Base-by-base conservation (phyloP, 345 rosid genomes). In the Dipteronia dyeriana region DNA sequence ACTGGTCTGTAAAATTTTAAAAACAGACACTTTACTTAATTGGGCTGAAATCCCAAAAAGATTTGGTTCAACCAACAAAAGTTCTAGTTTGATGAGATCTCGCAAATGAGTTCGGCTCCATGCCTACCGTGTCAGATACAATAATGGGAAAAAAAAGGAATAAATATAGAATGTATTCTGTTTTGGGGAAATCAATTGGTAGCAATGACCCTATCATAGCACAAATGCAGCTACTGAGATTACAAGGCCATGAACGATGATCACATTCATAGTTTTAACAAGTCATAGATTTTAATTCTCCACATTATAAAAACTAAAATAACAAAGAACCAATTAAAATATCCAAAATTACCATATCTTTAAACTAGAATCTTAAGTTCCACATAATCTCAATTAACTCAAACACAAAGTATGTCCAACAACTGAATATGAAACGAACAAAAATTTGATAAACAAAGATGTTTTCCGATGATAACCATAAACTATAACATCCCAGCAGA, bases 381-480 rank as follows among this genome's bases (percentile, higher is more conserved):
- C 78, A 47, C n/a, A 59, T 20, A 59, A 59, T 59, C 76, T 66
- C 59, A 72, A 29, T 25, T 26, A 66, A 62, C 39, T 13, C 3
- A 53, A 77, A 69, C 34, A 39, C 66, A n/a, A n/a, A 71, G 74
- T 39, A 17, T 74, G 17, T 54, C 47, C 75, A 72, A 5, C 70
- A 56, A 53, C 38, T 1, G 49, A 41, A 62, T 53, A 14, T 1
- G 66, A 20, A 60, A 51, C 66, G 31, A 77, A 69, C 68, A 74
- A 71, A 77, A 77, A 62, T 26, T 61, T 63, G 51, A 62, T 54
- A 43, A 69, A 69, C 72, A 62, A 38, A 3, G 19, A 73, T 16
- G 74, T 67, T 49, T 8, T 53, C 51, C 29, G 54, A 54, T 13
- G n/a, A 51, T 20, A 63, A 74, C 39, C 56, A 65, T 20, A 54